These are phyloP conservation scores for Purpureocillium takamizusanense DNA, from an alignment of 2,329 filamentous ascomycete species.

Conservation along the genomic window DNA sequence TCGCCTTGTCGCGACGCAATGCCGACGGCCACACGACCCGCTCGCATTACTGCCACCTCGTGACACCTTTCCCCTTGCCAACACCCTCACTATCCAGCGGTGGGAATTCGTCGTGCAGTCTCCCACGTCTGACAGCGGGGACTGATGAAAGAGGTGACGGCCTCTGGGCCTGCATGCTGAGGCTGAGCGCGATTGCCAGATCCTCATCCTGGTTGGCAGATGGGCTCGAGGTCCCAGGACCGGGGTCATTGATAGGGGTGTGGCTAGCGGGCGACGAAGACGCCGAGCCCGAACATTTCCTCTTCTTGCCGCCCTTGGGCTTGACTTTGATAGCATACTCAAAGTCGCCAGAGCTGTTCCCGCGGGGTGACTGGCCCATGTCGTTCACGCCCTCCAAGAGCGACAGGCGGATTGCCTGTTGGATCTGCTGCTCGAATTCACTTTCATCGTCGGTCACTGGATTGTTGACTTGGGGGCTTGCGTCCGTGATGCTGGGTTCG, in stretches of 20 bases:
- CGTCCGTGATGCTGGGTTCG: constrained; percentile 40
- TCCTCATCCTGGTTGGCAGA: constrained; percentile 38
- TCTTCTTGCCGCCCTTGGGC: constrained; percentile 28
- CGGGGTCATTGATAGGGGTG: constrained; percentile 20
- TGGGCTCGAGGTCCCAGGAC: constrained; percentile 9
- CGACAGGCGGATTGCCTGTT: constrained; percentile 53
- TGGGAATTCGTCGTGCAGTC: constrained; percentile 29
- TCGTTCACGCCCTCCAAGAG: constrained; percentile 47
- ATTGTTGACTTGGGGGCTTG: constrained; percentile 19
- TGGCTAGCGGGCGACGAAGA: constrained; percentile 27
- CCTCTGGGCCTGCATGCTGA: constrained; percentile 50
- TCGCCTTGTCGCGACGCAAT: too few species aligned
- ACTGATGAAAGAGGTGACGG: constrained; percentile 12
- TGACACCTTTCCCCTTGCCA: constrained; percentile 33
- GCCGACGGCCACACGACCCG: too few species aligned
- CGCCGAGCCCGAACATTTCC: constrained; percentile 23
- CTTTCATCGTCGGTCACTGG: constrained; percentile 28
- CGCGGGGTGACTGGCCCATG: constrained; percentile 32
- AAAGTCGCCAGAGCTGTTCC: constrained; percentile 37
- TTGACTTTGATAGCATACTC: constrained; percentile 44
- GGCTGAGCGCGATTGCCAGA: constrained; percentile 47
- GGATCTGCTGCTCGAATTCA: constrained; percentile 52
- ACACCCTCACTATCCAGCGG: constrained; percentile 27
- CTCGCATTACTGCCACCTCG: constrained; percentile 14
- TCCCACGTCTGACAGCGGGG: too few species aligned